Evolutionary conservation across 768 basidiomycete genomes (phyloP), one percentile per base, ranked within the genome.

Genomic region (Tylopilus sp.): DNA sequence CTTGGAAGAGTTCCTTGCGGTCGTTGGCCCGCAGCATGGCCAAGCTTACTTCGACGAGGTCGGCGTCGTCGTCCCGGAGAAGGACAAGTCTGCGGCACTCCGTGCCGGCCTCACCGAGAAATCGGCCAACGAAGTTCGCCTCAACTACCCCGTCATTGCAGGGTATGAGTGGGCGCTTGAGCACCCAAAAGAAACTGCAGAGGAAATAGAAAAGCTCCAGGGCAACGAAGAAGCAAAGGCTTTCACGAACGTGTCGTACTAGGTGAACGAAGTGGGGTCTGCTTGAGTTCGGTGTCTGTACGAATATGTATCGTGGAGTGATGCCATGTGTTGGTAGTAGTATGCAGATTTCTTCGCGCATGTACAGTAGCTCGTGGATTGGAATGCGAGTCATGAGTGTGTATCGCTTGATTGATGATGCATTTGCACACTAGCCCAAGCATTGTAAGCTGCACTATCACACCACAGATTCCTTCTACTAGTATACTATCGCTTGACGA

Each of bases 131-230:
- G 51, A 56, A 19, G 33, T 6, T 14, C 29, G 29, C 17, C 45
- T 45, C 21, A 36, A 45, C 13, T 38, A 42, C 16, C 61, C 57
- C 16, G 16, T 55, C 42, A 52, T 59, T n/a, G 22, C 31, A 1
- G 38, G 24, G 24, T 26, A 53, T 3, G 45, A 62, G 34, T 63
- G 56, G 56, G 56, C 40, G 14, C 41, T n/a, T 4, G 60, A 61
- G 47, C 36, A 61, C 42, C 60, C 60, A 4, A 6, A 9, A 13
- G 50, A 62, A 11, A 37, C 40, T 13, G 4, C 44, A 29, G 21
- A 21, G 12, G 50, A 31, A 17, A 54, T 52, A n/a, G 26, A 46
- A 0, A 16, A 24, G 19, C 17, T 21, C n/a, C 34, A 49, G 21
- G 33, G 1, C 3, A 8, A 21, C n/a, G 14, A 11, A 2, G 46